Evolutionary conservation across 2,329 filamentous ascomycete species (phyloP).

Genomic region (Colletotrichum siamense): DNA sequence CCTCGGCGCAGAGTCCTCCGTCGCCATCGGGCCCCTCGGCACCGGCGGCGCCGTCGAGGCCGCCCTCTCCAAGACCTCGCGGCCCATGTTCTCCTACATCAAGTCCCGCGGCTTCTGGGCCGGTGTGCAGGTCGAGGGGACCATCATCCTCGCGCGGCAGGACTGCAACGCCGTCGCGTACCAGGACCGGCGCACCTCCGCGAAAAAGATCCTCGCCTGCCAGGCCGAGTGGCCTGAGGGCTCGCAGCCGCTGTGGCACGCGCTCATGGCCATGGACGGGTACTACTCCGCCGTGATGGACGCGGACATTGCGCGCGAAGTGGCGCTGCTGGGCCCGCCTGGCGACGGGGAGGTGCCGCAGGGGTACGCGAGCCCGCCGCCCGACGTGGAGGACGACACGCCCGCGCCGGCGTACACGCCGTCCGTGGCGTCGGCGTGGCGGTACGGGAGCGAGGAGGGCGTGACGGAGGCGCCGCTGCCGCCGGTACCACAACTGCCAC

Average conservation of each 20-base stretch:
- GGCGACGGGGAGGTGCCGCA: conserved; percentile 21
- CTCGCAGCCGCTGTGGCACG: conserved; percentile 42
- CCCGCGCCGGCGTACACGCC: neutral
- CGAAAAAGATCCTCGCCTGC: conserved; percentile 38
- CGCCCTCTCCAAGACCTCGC: conserved; percentile 35
- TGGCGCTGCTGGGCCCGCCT: conserved; percentile 27
- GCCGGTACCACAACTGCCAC: neutral
- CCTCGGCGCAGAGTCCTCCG: conserved; percentile 72
- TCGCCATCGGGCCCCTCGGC: conserved; percentile 63
- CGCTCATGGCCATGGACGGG: conserved; percentile 44
- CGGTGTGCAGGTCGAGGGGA: conserved; percentile 81
- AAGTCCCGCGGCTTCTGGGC: conserved; percentile 83
- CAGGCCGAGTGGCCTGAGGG: conserved; percentile 46
- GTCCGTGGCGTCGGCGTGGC: neutral
- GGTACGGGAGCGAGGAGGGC: neutral
- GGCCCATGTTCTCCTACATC: conserved; percentile 81
- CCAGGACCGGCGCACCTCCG: conserved; percentile 54
- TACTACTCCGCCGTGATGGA: conserved; percentile 26
- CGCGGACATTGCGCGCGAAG: conserved; percentile 29
- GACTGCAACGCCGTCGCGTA: conserved; percentile 85
- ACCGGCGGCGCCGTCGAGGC: conserved; percentile 64
- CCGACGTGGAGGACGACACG: neutral
- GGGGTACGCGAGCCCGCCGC: neutral
- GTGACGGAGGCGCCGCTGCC: conserved; percentile 7
- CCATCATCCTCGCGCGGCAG: conserved; percentile 74